These are phyloP conservation scores for Amanita jacksonii DNA, from an alignment of 768 basidiomycete genomes.

Conservation along the genomic window DNA sequence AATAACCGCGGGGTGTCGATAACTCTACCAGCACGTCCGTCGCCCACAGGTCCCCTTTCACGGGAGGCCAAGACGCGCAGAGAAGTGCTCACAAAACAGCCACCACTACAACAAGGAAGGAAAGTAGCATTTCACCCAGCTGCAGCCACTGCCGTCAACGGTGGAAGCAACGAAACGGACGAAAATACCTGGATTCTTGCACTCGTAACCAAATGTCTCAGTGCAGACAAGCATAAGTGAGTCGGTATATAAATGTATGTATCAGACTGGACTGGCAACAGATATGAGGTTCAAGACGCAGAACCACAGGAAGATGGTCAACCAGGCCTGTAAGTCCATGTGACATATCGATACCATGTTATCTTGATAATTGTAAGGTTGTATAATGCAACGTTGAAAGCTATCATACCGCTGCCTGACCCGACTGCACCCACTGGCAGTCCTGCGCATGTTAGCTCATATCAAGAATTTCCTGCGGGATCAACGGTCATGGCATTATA, in stretches of 20 bases:
- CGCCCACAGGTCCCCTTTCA: conserved; percentile 38
- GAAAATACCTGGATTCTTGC: conserved; percentile 73
- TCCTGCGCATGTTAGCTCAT: conserved; percentile 56
- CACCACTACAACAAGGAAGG: conserved; percentile 62
- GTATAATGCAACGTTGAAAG: conserved; percentile 60
- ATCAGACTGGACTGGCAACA: conserved; percentile 19
- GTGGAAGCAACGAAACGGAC: conserved; percentile 30
- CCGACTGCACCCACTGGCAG: conserved; percentile 45
- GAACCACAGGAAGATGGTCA: conserved; percentile 78
- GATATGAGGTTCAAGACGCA: conserved; percentile 81
- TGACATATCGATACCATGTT: background rate
- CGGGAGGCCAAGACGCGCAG: conserved; percentile 62
- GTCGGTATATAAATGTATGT: conserved; percentile 8
- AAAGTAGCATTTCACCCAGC: conserved; percentile 79
- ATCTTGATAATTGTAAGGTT: conserved; percentile 26
- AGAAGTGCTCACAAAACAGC: conserved; percentile 49
- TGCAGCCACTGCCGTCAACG: conserved; percentile 38
- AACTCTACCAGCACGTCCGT: conserved; percentile 46
- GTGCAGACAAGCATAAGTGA: conserved; percentile 62
- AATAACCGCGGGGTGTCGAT: conserved; percentile 42
- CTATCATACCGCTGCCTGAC: conserved; percentile 77
- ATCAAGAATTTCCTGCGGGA: conserved; percentile 62
- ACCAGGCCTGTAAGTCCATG: conserved; percentile 45
- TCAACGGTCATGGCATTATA: conserved; percentile 82
- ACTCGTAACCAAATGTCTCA: conserved; percentile 59